These are phyloP conservation scores for Amyloporia xantha DNA, from an alignment of 768 basidiomycete genomes.

Conservation along the genomic window DNA sequence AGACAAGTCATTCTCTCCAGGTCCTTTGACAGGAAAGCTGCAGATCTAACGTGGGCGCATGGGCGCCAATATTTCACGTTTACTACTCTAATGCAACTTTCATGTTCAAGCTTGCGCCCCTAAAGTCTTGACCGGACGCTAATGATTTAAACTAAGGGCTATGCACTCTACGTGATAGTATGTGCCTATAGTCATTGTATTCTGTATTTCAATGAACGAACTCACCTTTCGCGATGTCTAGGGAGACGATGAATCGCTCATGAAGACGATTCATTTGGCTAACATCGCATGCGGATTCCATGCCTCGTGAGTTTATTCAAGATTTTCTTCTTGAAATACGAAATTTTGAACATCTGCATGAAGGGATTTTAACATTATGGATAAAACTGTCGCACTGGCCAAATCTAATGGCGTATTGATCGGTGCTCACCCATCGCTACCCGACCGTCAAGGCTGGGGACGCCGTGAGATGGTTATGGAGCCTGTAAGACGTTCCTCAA, in stretches of 20 bases:
- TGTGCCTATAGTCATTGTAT: too few relatives aligned
- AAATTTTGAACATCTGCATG: background rate
- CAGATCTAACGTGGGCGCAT: too few relatives aligned
- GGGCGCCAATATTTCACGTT: too few relatives aligned
- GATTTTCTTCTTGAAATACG: background rate
- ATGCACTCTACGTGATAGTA: constrained; percentile 24
- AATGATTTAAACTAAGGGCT: constrained; percentile 16
- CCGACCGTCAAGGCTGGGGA: constrained; percentile 59
- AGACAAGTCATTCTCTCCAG: too few relatives aligned
- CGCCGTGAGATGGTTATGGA: constrained; percentile 57
- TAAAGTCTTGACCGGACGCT: too few relatives aligned
- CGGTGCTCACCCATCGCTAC: constrained; percentile 66
- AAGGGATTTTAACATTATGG: constrained; percentile 62
- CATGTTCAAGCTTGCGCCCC: too few relatives aligned
- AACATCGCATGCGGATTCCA: constrained; percentile 65
- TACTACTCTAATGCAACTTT: too few relatives aligned
- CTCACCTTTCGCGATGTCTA: too few relatives aligned
- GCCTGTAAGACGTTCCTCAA: constrained; percentile 32
- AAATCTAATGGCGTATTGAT: constrained; percentile 48
- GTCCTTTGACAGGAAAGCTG: too few relatives aligned
- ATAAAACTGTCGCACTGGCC: constrained; percentile 51
- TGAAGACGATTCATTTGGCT: constrained; percentile 30
- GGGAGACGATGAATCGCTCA: constrained; percentile 27
- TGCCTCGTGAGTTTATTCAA: constrained; percentile 38
- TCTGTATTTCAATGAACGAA: too few relatives aligned